Conservation (phyloP, 2,329 filamentous ascomycete genomes). For the Sporothrix dimorphospora region DNA sequence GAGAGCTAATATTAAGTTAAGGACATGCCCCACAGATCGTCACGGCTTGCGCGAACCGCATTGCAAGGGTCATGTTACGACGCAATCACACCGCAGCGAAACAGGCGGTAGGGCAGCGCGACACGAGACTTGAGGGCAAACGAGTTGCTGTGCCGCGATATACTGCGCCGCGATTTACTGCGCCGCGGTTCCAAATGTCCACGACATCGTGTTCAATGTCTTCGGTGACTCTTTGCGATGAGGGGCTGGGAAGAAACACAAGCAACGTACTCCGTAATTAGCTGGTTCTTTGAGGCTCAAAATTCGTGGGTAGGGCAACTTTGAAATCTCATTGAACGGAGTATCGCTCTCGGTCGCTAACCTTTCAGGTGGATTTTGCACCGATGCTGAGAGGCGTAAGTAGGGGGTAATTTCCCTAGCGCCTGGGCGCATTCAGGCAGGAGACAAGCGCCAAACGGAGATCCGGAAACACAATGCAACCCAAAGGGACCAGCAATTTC, state of each 20-base stretch:
- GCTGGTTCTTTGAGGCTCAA: neutral
- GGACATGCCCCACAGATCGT: neutral
- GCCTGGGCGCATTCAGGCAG: neutral
- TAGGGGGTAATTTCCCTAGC: neutral
- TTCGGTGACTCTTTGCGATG: neutral
- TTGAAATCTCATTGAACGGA: neutral
- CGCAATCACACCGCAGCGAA: neutral
- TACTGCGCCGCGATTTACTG: neutral
- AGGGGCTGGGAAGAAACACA: neutral
- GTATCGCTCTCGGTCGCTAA: too few species aligned
- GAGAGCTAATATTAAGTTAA: neutral
- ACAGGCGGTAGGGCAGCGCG: too few species aligned
- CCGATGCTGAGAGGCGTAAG: neutral
- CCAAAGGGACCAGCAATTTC: neutral
- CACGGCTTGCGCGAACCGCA: neutral
- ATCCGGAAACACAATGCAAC: neutral
- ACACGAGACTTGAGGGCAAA: neutral
- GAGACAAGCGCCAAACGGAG: neutral
- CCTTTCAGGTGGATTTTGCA: neutral
- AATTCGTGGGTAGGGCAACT: neutral
- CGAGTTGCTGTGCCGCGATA: too few species aligned
- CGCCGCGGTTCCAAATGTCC: neutral
- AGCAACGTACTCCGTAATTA: neutral
- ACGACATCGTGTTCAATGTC: neutral
- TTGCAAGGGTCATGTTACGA: neutral